Percentiles rank a stretch among this genome's conserved stretches.
Conservation (phyloP, 2,329 filamentous ascomycete genomes). For the Emericellopsis cladophorae region DNA sequence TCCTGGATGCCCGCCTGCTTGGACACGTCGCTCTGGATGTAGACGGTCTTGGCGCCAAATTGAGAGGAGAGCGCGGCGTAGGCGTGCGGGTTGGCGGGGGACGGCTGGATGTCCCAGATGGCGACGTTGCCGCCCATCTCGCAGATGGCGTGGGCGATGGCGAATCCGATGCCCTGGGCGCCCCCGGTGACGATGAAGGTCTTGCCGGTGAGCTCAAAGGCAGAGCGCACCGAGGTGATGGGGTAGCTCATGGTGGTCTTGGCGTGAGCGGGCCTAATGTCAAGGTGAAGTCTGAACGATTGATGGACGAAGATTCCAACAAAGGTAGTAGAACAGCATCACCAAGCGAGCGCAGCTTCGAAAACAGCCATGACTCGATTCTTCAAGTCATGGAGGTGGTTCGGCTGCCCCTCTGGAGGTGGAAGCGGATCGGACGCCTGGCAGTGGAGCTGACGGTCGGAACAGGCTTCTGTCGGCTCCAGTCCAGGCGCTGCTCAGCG, state of each 20-base stretch:
- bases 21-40: slow-evolving; percentile 18
- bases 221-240: slow-evolving; percentile 12
- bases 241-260: slow-evolving; percentile 1
- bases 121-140: slow-evolving; percentile 27
- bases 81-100: slow-evolving; percentile 11
- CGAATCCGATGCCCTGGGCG: slow-evolving; percentile 25
- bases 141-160: slow-evolving; percentile 20
- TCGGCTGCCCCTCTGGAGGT: too few relatives aligned
- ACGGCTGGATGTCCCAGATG: slow-evolving; percentile 18
- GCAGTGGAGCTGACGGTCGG: too few relatives aligned
- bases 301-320: too few relatives aligned
- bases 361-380: too few relatives aligned
- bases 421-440: too few relatives aligned
- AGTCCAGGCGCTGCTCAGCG: too few relatives aligned
- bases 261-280: too few relatives aligned
- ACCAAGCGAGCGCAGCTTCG: too few relatives aligned
- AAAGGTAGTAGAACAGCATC: too few relatives aligned
- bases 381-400: too few relatives aligned
- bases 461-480: too few relatives aligned
- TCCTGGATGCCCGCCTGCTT: slow-evolving; percentile 12
- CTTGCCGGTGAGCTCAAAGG: slow-evolving; percentile 18
- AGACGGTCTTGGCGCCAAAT: slow-evolving; percentile 12
- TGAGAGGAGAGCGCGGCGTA: background rate
- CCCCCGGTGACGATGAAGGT: slow-evolving; percentile 26
- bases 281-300: too few relatives aligned